phyloP scores from a whole-genome alignment of 2,329 filamentous ascomycete genomes.

The Didymella pinodella region DNA sequence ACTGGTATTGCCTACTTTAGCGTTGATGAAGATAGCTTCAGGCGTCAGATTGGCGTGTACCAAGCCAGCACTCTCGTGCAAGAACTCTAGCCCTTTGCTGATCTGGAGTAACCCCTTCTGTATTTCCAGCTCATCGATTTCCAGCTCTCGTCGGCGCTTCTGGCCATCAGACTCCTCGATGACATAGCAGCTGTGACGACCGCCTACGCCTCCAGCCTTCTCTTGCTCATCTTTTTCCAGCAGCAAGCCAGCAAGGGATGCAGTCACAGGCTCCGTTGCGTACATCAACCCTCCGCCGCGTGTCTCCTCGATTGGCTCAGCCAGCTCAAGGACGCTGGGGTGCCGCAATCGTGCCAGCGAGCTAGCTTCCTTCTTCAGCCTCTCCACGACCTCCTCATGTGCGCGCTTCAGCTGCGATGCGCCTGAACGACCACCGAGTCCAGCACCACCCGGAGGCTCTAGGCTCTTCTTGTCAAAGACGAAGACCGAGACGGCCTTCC shows the following conservation, averaged over 20 bases:
- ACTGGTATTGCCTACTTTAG: constrained; percentile 69
- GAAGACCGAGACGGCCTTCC: constrained; percentile 88
- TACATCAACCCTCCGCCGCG: constrained; percentile 92
- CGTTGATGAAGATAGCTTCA: constrained; percentile 91
- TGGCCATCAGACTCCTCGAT: constrained; percentile 80
- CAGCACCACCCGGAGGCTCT: constrained; percentile 70
- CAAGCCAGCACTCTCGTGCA: constrained; percentile 92
- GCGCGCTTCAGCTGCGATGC: constrained; percentile 77
- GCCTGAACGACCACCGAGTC: constrained; percentile 64
- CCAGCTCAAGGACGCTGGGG: constrained; percentile 88
- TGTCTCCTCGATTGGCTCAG: constrained; percentile 95
- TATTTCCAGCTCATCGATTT: constrained; percentile 96
- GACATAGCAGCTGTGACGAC: constrained; percentile 79
- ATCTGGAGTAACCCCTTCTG: constrained; percentile 95
- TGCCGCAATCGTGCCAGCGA: constrained; percentile 88
- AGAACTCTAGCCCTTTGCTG: constrained; percentile 90
- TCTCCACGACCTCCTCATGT: constrained; percentile 88
- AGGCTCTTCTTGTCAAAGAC: constrained; percentile 91
- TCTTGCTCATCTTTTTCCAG: constrained; percentile 92
- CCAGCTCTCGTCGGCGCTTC: constrained; percentile 75
- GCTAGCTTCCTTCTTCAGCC: constrained; percentile 89
- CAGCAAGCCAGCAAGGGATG: constrained; percentile 82
- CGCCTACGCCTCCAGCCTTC: constrained; percentile 70
- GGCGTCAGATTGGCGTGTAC: constrained; percentile 95
- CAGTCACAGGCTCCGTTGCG: constrained; percentile 88